A percentile compares a stretch with the other conserved stretches of the same genome.
Evolutionary conservation across 495 filamentous ascomycete genomes (phyloP).

Genomic region (Penicillium ochrochloron): DNA sequence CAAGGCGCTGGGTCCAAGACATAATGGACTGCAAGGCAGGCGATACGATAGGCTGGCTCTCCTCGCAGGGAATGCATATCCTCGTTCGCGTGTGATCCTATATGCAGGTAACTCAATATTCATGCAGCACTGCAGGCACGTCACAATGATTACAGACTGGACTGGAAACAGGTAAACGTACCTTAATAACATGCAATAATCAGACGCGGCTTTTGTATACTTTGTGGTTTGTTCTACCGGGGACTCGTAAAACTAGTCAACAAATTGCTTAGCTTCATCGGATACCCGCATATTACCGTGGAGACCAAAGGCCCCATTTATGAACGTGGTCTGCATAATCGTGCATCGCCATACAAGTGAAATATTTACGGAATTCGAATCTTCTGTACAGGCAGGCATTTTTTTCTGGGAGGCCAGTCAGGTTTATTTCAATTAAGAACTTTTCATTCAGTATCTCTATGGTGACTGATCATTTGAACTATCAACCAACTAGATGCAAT

Average conservation of each 20-base stretch:
- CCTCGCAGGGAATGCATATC: background rate
- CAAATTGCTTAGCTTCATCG: background rate
- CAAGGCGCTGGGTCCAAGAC: background rate
- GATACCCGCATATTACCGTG: too few relatives aligned
- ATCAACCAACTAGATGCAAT: too few relatives aligned
- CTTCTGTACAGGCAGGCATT: background rate
- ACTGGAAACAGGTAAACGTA: background rate
- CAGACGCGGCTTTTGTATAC: background rate
- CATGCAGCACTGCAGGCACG: background rate
- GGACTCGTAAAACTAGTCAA: background rate
- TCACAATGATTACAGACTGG: background rate
- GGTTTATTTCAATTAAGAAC: background rate
- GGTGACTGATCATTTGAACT: background rate
- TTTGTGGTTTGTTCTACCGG: background rate
- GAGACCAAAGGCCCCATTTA: too few relatives aligned
- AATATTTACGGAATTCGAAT: too few relatives aligned
- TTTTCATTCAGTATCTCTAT: background rate
- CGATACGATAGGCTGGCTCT: conserved; percentile 1
- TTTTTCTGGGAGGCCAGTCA: background rate
- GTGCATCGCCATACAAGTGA: too few relatives aligned
- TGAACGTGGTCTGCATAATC: too few relatives aligned
- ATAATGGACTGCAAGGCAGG: background rate
- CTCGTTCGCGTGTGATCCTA: background rate
- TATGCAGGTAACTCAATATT: background rate
- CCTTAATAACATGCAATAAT: background rate